A percentile compares a stretch with the other conserved stretches of the same genome.
Conservation (phyloP, 768 basidiomycete genomes). For the Goffeauzyma gilvescens region DNA sequence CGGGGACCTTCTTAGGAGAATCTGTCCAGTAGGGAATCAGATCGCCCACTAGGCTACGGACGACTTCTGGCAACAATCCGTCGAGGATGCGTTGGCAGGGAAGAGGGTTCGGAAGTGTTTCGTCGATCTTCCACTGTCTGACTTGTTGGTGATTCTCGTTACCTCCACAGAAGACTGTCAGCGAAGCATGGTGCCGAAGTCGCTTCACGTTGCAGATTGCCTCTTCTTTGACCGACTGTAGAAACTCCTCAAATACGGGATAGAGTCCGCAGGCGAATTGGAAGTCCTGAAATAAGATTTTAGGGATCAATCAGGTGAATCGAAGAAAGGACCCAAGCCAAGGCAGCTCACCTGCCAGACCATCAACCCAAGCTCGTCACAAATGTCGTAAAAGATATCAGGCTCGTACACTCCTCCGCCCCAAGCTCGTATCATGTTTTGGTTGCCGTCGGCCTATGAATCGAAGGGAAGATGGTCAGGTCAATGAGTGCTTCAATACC, state of each 20-base stretch:
- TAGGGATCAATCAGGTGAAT: no score
- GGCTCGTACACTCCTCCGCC: conserved; percentile 67
- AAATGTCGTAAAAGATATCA: conserved; percentile 51
- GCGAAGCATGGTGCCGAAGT: conserved; percentile 65
- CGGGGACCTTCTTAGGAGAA: background rate
- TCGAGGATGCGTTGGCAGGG: no score
- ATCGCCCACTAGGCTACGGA: background rate
- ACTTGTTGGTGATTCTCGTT: no score
- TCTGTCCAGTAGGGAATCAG: background rate
- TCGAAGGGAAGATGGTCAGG: conserved; percentile 72
- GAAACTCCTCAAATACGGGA: conserved; percentile 65
- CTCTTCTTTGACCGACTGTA: conserved; percentile 54
- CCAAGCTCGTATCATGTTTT: conserved; percentile 90
- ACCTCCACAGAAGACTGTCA: conserved; percentile 88
- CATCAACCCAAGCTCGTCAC: conserved; percentile 44
- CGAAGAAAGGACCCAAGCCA: no score
- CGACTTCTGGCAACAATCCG: no score
- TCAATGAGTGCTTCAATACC: no score
- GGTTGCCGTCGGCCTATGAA: conserved; percentile 73
- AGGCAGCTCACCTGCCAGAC: no score
- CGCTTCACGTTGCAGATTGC: conserved; percentile 68
- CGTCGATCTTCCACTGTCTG: background rate
- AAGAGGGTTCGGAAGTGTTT: background rate
- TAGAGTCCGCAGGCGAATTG: conserved; percentile 92
- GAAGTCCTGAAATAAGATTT: no score